These are phyloP conservation scores for Sonneratia caseolaris DNA, from an alignment of 345 rosid species.

Conservation along the genomic window DNA sequence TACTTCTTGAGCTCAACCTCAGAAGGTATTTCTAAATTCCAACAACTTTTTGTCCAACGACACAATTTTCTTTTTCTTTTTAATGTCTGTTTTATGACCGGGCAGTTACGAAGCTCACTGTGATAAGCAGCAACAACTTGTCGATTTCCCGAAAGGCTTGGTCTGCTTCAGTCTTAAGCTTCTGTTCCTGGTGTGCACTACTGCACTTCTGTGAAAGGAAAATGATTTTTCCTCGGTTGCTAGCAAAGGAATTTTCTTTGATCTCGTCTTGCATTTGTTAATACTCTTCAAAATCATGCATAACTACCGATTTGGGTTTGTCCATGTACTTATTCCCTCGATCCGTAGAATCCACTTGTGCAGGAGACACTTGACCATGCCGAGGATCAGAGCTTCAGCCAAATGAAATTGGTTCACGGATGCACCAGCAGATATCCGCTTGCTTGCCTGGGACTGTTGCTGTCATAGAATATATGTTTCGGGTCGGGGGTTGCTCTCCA, in stretches of 20 bases:
- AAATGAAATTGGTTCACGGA: background rate
- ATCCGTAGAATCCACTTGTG: background rate
- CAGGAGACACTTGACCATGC: background rate
- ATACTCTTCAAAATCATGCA: background rate
- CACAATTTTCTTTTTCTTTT: no score
- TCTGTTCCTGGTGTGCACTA: background rate
- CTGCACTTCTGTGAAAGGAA: background rate
- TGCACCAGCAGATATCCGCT: conserved; percentile 14
- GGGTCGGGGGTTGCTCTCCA: conserved; percentile 20
- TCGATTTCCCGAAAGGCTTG: no score
- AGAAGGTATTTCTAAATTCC: conserved; percentile 13
- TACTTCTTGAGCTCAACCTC: conserved; percentile 9
- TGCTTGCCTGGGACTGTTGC: conserved; percentile 30
- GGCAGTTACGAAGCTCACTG: no score
- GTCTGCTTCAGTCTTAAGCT: background rate
- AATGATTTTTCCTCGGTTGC: background rate
- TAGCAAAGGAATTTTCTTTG: background rate
- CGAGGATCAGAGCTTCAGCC: conserved; percentile 7
- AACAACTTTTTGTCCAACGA: background rate
- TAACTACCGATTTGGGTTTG: background rate
- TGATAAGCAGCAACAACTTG: no score
- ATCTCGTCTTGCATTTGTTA: background rate
- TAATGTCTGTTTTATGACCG: no score
- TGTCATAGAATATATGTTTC: conserved; percentile 26
- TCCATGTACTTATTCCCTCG: background rate